phyloP scores from a whole-genome alignment of 345 rosid species.

The Populus euphratica region DNA sequence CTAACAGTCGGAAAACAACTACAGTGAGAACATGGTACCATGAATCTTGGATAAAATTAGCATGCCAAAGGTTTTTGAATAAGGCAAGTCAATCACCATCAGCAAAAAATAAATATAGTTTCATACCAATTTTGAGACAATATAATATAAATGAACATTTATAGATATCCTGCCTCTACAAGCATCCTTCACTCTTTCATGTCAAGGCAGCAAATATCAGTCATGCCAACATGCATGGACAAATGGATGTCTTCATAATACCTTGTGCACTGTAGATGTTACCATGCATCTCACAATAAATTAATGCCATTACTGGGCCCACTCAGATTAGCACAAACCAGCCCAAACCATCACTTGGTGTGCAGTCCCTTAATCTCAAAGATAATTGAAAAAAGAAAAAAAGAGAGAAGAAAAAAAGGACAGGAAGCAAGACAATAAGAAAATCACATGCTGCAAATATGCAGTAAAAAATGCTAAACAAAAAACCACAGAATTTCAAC shows the following conservation, averaged over 20 bases:
- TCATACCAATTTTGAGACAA: background rate
- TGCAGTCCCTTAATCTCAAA: background rate
- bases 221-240: background rate
- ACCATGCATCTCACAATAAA: background rate
- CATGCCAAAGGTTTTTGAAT: background rate
- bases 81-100: background rate
- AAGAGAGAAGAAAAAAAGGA: background rate
- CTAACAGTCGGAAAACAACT: background rate
- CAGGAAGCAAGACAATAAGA: background rate
- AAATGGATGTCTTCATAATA: background rate
- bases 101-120: background rate
- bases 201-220: background rate
- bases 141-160: background rate
- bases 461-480: background rate
- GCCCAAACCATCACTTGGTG: background rate
- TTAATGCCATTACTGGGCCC: background rate
- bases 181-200: background rate
- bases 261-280: background rate
- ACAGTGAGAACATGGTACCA: background rate
- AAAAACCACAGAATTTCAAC: background rate
- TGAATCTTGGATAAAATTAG: background rate
- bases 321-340: background rate
- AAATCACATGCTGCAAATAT: background rate
- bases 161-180: background rate
- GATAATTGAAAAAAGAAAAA: background rate